Evolutionary conservation across 352 stramenopile genomes (phyloP).

Genomic region (Globisporangium mamillatum): DNA sequence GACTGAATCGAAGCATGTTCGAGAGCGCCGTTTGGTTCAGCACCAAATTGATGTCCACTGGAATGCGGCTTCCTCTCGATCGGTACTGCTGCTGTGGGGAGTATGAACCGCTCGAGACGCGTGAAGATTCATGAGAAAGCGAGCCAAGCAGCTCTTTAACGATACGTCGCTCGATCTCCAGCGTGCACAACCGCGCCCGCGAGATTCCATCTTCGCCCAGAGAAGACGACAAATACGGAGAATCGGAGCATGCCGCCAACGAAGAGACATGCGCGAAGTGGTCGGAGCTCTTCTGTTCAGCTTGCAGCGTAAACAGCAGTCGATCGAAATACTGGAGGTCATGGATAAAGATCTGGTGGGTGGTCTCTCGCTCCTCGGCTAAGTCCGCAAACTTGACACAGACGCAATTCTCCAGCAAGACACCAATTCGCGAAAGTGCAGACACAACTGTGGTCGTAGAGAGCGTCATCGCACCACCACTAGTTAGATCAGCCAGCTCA

Average conservation of each 20-base stretch:
- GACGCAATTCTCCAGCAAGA: slow-evolving; percentile 28
- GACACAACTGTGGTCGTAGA: slow-evolving; percentile 18
- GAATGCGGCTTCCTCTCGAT: background rate
- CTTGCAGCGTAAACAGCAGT: slow-evolving; percentile 44
- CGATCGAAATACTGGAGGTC: slow-evolving; percentile 51
- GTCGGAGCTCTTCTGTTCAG: slow-evolving; percentile 11
- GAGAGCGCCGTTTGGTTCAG: slow-evolving; percentile 44
- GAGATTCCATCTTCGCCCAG: background rate
- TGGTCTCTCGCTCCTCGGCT: background rate
- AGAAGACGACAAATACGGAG: background rate
- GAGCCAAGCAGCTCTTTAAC: slow-evolving; percentile 5
- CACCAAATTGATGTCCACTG: slow-evolving; percentile 38
- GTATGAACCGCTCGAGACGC: background rate
- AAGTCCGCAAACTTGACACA: slow-evolving; percentile 1
- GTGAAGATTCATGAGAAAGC: background rate
- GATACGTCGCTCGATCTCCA: slow-evolving; percentile 24
- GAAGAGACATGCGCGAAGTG: background rate
- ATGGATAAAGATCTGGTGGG: slow-evolving; percentile 22
- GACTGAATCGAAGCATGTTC: slow-evolving; percentile 37
- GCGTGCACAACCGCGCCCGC: slow-evolving; percentile 24
- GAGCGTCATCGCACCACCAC: slow-evolving; percentile 30
- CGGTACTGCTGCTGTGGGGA: background rate
- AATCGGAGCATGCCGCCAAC: background rate
- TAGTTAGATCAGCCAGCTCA: slow-evolving; percentile 32
- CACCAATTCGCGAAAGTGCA: slow-evolving; percentile 26